Conservation (phyloP, 495 filamentous ascomycete genomes). For the Amniculicola lignicola region DNA sequence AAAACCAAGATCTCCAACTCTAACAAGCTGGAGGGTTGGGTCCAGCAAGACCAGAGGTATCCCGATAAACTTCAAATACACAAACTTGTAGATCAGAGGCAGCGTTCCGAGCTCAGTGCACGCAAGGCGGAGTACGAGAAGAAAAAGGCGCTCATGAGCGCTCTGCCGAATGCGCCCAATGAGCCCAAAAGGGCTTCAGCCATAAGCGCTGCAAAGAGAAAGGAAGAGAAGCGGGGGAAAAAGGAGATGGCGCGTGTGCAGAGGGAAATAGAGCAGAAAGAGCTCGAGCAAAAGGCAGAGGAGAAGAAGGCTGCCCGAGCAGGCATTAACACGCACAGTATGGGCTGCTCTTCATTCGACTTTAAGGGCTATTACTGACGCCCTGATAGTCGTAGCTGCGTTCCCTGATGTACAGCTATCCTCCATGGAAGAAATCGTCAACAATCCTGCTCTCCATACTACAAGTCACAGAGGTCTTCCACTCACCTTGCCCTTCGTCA, state of each 20-base stretch:
- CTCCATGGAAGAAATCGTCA: slow-evolving; percentile 51
- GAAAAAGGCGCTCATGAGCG: slow-evolving; percentile 42
- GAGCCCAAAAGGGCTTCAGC: slow-evolving; percentile 30
- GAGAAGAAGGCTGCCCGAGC: slow-evolving; percentile 21
- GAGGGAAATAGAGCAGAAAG: slow-evolving; percentile 43
- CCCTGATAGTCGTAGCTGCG: slow-evolving; percentile 31
- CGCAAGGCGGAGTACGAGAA: slow-evolving; percentile 22
- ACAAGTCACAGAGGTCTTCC: slow-evolving; percentile 42
- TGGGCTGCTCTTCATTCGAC: slow-evolving; percentile 8
- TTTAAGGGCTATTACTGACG: not conserved
- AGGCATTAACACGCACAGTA: slow-evolving; percentile 38
- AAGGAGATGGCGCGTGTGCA: slow-evolving; percentile 42
- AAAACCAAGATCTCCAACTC: slow-evolving; percentile 57
- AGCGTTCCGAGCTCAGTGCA: slow-evolving; percentile 1
- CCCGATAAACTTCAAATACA: slow-evolving; percentile 55
- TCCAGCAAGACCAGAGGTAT: slow-evolving; percentile 60
- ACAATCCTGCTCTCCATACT: slow-evolving; percentile 43
- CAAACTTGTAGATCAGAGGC: slow-evolving; percentile 35
- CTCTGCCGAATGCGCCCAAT: too few species aligned
- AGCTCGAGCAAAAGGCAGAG: slow-evolving; percentile 25
- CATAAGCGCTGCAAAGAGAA: slow-evolving; percentile 35
- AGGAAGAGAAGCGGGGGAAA: slow-evolving; percentile 44
- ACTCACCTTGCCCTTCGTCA: slow-evolving; percentile 65
- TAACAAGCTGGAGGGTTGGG: slow-evolving; percentile 63
- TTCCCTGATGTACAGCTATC: slow-evolving; percentile 44